Conservation (phyloP, 441 rosid genomes). For the Brassica hybrid region DNA sequence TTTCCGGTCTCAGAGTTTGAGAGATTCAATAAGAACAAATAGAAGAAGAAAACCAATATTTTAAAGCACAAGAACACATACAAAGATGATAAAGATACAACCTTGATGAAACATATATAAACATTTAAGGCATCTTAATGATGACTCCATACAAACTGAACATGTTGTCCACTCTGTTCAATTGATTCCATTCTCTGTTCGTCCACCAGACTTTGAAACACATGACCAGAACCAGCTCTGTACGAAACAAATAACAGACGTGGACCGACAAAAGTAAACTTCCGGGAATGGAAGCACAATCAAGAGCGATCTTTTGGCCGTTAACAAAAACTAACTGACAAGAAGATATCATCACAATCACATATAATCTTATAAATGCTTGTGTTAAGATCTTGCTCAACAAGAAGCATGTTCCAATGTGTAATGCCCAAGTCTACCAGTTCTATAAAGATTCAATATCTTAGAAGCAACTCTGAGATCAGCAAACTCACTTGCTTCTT, state of each 20-base stretch:
- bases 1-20: neutral
- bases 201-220: neutral
- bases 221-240: neutral
- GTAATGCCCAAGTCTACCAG: conserved; percentile 76
- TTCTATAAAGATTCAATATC: conserved; percentile 65
- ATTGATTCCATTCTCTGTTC: neutral
- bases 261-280: conserved; percentile 4
- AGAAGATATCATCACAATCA: neutral
- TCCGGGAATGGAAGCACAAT: conserved; percentile 1
- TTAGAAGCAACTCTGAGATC: conserved; percentile 53
- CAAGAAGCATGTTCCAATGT: conserved; percentile 47
- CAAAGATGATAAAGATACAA: neutral
- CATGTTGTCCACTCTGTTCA: neutral
- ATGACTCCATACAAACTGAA: neutral
- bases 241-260: neutral
- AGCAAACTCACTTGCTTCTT: conserved; percentile 45
- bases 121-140: neutral
- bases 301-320: conserved; percentile 4
- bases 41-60: neutral
- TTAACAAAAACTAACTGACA: neutral
- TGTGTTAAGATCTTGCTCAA: conserved; percentile 1
- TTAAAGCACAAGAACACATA: neutral
- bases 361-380: neutral
- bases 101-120: neutral
- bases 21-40: neutral